Percentiles rank a stretch among this genome's conserved stretches.
Evolutionary conservation across 257 asterid species (phyloP).

Genomic region (Lithospermum erythrorhizon): DNA sequence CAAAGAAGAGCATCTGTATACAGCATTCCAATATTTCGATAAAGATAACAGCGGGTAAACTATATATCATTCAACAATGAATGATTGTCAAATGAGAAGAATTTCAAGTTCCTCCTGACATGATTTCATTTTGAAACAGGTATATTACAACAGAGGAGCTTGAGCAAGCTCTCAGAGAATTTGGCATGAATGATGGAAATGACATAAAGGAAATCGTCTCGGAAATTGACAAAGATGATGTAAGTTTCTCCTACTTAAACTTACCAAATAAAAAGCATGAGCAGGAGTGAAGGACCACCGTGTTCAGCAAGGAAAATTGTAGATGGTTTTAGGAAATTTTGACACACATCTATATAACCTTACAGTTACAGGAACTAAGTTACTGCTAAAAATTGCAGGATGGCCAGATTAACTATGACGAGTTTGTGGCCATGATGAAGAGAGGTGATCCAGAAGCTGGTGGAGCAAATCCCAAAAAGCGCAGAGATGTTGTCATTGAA

Average conservation of each 20-base stretch:
- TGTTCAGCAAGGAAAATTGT: background rate
- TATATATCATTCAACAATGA: background rate
- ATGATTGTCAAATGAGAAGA: no score
- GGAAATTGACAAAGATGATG: slow-evolving; percentile 66
- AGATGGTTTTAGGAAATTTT: background rate
- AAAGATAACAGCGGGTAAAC: slow-evolving; percentile 91
- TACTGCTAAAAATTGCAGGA: slow-evolving; percentile 34
- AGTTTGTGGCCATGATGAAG: slow-evolving; percentile 84
- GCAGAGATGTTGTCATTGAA: slow-evolving; percentile 43
- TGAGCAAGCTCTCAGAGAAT: slow-evolving; percentile 73
- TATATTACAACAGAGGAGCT: slow-evolving; percentile 68
- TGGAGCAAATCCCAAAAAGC: slow-evolving; percentile 47
- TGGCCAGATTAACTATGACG: slow-evolving; percentile 73
- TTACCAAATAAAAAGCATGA: background rate
- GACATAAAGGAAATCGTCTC: slow-evolving; percentile 61
- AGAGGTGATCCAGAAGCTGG: slow-evolving; percentile 61
- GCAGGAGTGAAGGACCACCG: background rate
- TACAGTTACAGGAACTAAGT: background rate
- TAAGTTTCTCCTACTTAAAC: slow-evolving; percentile 14
- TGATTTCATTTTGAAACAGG: slow-evolving; percentile 18
- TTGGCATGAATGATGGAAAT: slow-evolving; percentile 59
- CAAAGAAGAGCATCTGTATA: slow-evolving; percentile 94
- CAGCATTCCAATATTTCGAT: slow-evolving; percentile 94
- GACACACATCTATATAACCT: background rate
- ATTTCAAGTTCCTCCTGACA: background rate